Conservation (phyloP, 1,284 basidiomycete genomes). For the Phellopilus nigrolimitatus region DNA sequence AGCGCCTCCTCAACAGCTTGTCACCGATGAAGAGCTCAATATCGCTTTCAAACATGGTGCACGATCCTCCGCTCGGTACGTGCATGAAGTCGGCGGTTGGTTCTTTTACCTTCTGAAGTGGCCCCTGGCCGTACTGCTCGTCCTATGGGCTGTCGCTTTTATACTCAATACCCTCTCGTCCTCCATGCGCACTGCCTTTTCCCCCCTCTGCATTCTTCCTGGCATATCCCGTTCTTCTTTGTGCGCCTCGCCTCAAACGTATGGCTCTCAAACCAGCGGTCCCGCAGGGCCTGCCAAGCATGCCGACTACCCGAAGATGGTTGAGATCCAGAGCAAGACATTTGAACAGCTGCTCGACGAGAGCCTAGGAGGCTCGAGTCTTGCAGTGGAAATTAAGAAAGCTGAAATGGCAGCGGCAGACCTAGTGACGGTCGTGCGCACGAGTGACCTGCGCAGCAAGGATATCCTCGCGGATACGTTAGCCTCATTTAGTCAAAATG, state of each 20-base stretch:
- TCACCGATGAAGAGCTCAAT: constrained; percentile 16
- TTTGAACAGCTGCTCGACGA: constrained; percentile 60
- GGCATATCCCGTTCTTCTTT: constrained; percentile 44
- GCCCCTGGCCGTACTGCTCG: constrained; percentile 52
- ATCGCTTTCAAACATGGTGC: constrained; percentile 12
- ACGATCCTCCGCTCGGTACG: constrained; percentile 11
- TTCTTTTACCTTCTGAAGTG: constrained; percentile 42
- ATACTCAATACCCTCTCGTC: constrained; percentile 36
- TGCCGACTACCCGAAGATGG: constrained; percentile 57
- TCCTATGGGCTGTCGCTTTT: constrained; percentile 45
- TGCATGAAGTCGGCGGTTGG: constrained; percentile 12
- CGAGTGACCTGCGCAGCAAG: constrained; percentile 54
- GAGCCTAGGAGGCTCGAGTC: constrained; percentile 46
- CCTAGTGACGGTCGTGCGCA: constrained; percentile 52
- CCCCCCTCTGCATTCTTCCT: constrained; percentile 58
- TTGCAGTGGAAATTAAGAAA: constrained; percentile 64
- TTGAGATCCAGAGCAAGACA: constrained; percentile 52
- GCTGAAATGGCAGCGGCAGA: constrained; percentile 72
- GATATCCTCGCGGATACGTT: constrained; percentile 52
- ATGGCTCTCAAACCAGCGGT: no score
- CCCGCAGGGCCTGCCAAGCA: constrained; percentile 14
- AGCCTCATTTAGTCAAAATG: constrained; percentile 49
- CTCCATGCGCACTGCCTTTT: constrained; percentile 41
- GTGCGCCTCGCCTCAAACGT: constrained; percentile 31
- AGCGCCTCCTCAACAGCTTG: not conserved